These are phyloP conservation scores for Rubia balearica DNA, from an alignment of 305 asterid genomes.

Conservation along the genomic window DNA sequence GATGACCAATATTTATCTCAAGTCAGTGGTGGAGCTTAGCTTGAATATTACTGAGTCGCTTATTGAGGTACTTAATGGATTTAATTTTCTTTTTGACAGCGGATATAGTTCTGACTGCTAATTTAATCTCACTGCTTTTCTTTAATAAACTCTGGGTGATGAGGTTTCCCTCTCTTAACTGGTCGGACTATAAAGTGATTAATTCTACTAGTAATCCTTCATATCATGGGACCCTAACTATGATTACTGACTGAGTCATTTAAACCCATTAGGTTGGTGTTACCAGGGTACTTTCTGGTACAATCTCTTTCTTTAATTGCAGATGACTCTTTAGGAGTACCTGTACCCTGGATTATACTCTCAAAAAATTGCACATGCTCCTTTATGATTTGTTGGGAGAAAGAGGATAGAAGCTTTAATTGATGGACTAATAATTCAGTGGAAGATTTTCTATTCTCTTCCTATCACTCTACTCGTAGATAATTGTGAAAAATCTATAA, in stretches of 20 bases:
- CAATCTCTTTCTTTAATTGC: neutral
- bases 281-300: neutral
- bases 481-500: too few relatives aligned
- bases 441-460: neutral
- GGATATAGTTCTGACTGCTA: neutral
- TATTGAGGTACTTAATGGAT: constrained; percentile 55
- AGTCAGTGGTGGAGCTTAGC: constrained; percentile 63
- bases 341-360: neutral
- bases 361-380: neutral
- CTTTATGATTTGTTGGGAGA: neutral
- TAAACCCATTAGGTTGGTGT: neutral
- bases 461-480: neutral
- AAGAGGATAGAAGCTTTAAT: neutral
- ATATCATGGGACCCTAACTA: neutral
- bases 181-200: neutral
- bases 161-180: neutral
- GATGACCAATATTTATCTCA: constrained; percentile 57
- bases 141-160: neutral
- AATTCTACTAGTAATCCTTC: neutral
- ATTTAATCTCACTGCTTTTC: neutral
- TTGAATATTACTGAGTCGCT: constrained; percentile 73
- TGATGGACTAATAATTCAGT: neutral
- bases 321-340: neutral
- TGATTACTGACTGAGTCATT: neutral
- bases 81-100: neutral